Evolutionary conservation across 768 basidiomycete genomes (phyloP).

Genomic region (Mycena sanguinolenta): DNA sequence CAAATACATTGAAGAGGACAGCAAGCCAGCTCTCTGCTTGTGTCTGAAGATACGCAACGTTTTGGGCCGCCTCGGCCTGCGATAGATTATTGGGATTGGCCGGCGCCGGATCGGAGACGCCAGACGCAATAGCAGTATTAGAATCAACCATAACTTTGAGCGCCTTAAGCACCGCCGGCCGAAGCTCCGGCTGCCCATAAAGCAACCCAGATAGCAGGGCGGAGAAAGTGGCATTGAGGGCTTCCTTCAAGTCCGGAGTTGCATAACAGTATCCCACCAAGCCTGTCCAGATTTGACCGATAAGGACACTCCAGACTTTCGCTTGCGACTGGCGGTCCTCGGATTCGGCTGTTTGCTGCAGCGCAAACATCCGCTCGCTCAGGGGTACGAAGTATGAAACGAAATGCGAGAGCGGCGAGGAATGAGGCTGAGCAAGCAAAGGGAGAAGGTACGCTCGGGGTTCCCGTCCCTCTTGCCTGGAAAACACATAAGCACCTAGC

Average conservation of each 20-base stretch:
- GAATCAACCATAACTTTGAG: conserved; percentile 88
- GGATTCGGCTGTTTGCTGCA: conserved; percentile 83
- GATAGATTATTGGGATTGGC: conserved; percentile 57
- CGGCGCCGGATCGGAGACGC: conserved; percentile 45
- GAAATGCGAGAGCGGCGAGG: conserved; percentile 88
- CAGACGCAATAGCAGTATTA: conserved; percentile 68
- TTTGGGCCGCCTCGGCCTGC: conserved; percentile 70
- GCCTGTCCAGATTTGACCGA: conserved; percentile 94
- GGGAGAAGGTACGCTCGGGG: conserved; percentile 95
- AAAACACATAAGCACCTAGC: conserved; percentile 4
- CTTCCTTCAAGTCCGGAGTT: conserved; percentile 80
- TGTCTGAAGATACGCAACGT: conserved; percentile 77
- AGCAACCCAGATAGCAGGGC: conserved; percentile 93
- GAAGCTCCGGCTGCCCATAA: conserved; percentile 90
- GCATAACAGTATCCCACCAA: conserved; percentile 92
- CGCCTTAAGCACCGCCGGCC: conserved; percentile 84
- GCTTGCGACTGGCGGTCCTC: conserved; percentile 85
- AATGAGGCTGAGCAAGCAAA: conserved; percentile 83
- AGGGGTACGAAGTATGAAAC: conserved; percentile 92
- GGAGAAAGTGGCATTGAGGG: conserved; percentile 82
- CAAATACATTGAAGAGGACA: conserved; percentile 97
- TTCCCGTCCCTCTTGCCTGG: conserved; percentile 78
- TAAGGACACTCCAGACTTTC: conserved; percentile 95
- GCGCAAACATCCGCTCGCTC: conserved; percentile 92
- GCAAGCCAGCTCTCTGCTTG: conserved; percentile 95